phyloP scores from a whole-genome alignment of 2,329 filamentous ascomycete genomes.

The Emericellopsis atlantica region DNA sequence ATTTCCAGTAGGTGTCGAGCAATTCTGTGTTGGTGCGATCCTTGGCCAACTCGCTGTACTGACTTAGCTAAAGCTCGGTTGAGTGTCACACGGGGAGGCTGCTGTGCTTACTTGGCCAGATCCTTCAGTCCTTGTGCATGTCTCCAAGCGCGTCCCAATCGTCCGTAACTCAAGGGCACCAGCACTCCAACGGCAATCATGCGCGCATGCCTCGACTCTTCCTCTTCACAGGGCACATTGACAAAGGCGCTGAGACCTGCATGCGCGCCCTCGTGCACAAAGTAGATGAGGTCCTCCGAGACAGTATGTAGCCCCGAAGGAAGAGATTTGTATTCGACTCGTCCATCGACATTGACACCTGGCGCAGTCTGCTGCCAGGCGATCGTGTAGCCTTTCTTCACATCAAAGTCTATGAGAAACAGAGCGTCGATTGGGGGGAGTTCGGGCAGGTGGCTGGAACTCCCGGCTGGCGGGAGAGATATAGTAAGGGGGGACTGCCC shows the following conservation, averaged over 20 bases:
- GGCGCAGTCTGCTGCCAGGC: slow-evolving; percentile 69
- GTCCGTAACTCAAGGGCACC: slow-evolving; percentile 73
- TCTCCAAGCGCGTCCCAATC: slow-evolving; percentile 78
- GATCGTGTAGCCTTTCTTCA: slow-evolving; percentile 84
- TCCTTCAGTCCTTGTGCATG: slow-evolving; percentile 67
- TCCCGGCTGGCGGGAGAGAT: slow-evolving; percentile 11
- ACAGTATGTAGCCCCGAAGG: slow-evolving; percentile 89
- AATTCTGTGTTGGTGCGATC: slow-evolving; percentile 49
- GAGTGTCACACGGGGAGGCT: slow-evolving; percentile 9
- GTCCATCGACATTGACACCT: slow-evolving; percentile 65
- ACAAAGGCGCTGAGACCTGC: slow-evolving; percentile 88
- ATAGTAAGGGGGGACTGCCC: slow-evolving; percentile 24
- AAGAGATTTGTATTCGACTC: slow-evolving; percentile 91
- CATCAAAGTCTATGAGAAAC: slow-evolving; percentile 85
- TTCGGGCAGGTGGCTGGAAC: slow-evolving; percentile 13
- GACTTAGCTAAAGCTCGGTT: not conserved
- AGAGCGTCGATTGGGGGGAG: slow-evolving; percentile 51
- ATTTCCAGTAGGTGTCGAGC: slow-evolving; percentile 73
- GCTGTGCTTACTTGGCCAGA: slow-evolving; percentile 48
- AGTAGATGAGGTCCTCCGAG: slow-evolving; percentile 82
- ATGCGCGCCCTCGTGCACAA: slow-evolving; percentile 67
- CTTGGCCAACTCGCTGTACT: slow-evolving; percentile 43
- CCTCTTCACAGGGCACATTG: slow-evolving; percentile 67
- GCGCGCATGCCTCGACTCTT: slow-evolving; percentile 68
- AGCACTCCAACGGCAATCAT: slow-evolving; percentile 89